Evolutionary conservation across 495 filamentous ascomycete species (phyloP).

Genomic region (Halenospora varia): DNA sequence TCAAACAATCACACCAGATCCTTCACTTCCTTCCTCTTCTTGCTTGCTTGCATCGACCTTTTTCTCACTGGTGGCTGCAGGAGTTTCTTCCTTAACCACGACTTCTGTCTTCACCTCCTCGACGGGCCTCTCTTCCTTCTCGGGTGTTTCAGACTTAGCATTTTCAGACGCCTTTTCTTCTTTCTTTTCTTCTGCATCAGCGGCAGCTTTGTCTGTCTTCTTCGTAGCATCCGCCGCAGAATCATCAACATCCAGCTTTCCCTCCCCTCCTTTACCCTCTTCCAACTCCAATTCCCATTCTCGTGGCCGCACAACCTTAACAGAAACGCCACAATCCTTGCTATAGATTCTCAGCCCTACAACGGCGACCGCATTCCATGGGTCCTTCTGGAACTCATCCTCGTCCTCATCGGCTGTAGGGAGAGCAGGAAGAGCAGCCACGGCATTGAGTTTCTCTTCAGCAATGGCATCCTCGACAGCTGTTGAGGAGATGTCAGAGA

Average conservation of each 20-base stretch:
- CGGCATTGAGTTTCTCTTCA: neutral
- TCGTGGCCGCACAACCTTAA: conserved; percentile 17
- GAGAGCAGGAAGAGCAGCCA: neutral
- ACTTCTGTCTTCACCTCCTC: neutral
- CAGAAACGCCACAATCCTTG: conserved; percentile 8
- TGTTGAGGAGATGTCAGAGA: conserved; percentile 13
- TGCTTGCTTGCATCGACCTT: no score
- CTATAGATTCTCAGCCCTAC: conserved; percentile 73
- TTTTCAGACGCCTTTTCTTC: neutral
- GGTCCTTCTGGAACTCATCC: conserved; percentile 46
- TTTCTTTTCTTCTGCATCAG: neutral
- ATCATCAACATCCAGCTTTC: conserved; percentile 1
- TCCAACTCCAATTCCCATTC: conserved; percentile 1
- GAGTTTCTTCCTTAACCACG: no score
- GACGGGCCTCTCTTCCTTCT: no score
- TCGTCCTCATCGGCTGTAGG: conserved; percentile 22
- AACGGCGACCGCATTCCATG: conserved; percentile 85
- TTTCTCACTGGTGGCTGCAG: no score
- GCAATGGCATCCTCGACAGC: conserved; percentile 11
- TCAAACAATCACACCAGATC: neutral
- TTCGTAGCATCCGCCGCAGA: neutral
- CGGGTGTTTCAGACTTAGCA: neutral
- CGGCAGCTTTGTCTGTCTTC: neutral
- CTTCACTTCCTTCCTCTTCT: neutral
- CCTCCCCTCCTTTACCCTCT: no score